A percentile compares a stretch with the other conserved stretches of the same genome.
These are phyloP conservation scores for Balakata baccata DNA, from an alignment of 345 rosid species.

Conservation along the genomic window DNA sequence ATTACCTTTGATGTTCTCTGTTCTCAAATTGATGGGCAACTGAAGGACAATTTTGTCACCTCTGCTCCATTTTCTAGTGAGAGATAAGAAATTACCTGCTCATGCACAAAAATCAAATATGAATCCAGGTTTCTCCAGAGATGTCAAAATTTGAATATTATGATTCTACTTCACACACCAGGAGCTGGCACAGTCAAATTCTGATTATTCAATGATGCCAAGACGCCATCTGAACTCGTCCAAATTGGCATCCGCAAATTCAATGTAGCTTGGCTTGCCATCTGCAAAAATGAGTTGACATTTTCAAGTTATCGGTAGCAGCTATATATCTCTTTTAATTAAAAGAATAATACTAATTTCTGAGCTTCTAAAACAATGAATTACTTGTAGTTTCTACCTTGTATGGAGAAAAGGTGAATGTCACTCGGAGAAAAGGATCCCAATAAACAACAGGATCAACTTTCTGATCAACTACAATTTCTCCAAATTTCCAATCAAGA, in stretches of 20 bases:
- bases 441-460: slow-evolving; percentile 61
- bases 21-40: slow-evolving; percentile 55
- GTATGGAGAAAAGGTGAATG: slow-evolving; percentile 29
- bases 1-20: slow-evolving; percentile 71
- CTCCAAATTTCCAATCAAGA: slow-evolving; percentile 62
- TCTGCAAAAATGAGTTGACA: slow-evolving; percentile 36
- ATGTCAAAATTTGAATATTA: too few relatives aligned
- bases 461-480: slow-evolving; percentile 48
- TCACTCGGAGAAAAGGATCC: slow-evolving; percentile 58
- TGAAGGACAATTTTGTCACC: slow-evolving; percentile 55
- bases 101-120: neutral
- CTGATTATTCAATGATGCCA: slow-evolving; percentile 56
- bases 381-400: slow-evolving; percentile 31
- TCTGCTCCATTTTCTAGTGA: slow-evolving; percentile 50
- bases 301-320: neutral
- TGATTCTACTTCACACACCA: slow-evolving; percentile 36
- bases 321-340: neutral
- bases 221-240: slow-evolving; percentile 52
- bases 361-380: neutral
- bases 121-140: too few relatives aligned
- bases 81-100: slow-evolving; percentile 57
- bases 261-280: slow-evolving; percentile 48
- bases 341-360: neutral
- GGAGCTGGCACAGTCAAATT: slow-evolving; percentile 49
- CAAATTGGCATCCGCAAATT: slow-evolving; percentile 71